Evolutionary conservation across 345 rosid genomes (phyloP), one percentile per base, ranked within the genome.

Genomic region (Acer campestre): DNA sequence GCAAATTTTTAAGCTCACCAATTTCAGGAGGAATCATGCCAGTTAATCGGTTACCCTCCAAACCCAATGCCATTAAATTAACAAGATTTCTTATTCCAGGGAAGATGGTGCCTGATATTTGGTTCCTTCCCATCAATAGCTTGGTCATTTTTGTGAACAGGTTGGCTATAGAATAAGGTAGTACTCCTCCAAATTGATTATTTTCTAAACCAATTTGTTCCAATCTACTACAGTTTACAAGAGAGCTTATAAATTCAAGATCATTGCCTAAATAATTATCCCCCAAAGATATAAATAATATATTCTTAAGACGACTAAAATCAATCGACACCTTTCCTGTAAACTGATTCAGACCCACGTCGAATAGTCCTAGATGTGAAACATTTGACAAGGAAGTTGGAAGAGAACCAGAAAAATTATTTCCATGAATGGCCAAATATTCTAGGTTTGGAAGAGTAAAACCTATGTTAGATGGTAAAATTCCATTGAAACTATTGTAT

Each of bases 51-150:
- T 72, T 78, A 51, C 1, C 12, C 53, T 59, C 67, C 6, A 82
- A 44, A 1, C 68, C 65, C 18, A 74, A n/a, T 1, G 16, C 0
- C 14, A 3, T 0, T 42, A 83, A 40, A 10, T 18, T 64, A 29
- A 64, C 67, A 10, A 79, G 79, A 49, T 79, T 84, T 10, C 56
- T 78, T 13, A 76, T 77, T 40, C 79, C 76, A 22, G 14, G 10
- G 0, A 81, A 84, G 16, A 84, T 69, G 20, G 11, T 64, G 48
- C 82, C 86, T 16, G 8, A 17, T 14, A 82, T 38, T 31, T 38
- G 61, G 73, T 79, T 82, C 10, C 8, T 20, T 46, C 51, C 69
- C 61, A 72, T 2, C 25, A 22, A 1, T 1, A 76, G 69, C 3
- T 2, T 16, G 10, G 53, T 69, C 35, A 40, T 0, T 35, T 16